Percentiles rank a stretch among this genome's conserved stretches.
These are phyloP conservation scores for Rhododendron simsii DNA, from an alignment of 148 eudicot genomes.

Conservation along the genomic window DNA sequence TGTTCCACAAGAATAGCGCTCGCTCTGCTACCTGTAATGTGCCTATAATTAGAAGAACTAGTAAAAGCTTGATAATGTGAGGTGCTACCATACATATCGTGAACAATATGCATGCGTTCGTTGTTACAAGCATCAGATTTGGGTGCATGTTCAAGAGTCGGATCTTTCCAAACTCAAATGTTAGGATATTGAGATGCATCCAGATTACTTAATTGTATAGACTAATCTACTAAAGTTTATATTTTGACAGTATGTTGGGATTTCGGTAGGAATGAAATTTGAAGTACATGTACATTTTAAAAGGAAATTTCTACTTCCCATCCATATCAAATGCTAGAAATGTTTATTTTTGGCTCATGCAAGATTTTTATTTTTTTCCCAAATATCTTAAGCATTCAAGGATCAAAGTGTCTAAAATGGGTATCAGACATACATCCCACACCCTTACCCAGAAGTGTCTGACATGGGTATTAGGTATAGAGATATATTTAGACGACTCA, in stretches of 20 bases:
- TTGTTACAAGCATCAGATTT: not conserved
- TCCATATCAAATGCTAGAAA: not conserved
- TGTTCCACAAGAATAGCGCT: slow-evolving; percentile 54
- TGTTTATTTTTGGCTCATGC: not conserved
- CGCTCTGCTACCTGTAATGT: slow-evolving; percentile 48
- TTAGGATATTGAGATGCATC: not conserved
- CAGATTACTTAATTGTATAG: not conserved
- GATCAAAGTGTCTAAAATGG: not conserved
- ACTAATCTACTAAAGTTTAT: too few relatives aligned
- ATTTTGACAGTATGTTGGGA: not conserved
- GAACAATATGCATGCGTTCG: not conserved
- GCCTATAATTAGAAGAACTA: slow-evolving; percentile 4
- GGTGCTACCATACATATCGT: not conserved
- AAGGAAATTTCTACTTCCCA: not conserved
- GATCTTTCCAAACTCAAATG: not conserved
- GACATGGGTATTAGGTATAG: not conserved
- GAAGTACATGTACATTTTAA: not conserved
- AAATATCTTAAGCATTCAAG: not conserved
- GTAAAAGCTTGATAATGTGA: not conserved
- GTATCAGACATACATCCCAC: not conserved
- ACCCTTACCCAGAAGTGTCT: not conserved
- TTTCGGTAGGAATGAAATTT: not conserved
- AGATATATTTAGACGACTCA: not conserved
- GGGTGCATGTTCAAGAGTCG: not conserved
- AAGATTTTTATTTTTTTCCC: not conserved